Percentiles rank a stretch among this genome's conserved stretches.
These are phyloP conservation scores for Sambucus nigra DNA, from an alignment of 129 eudicot genomes.

Conservation along the genomic window DNA sequence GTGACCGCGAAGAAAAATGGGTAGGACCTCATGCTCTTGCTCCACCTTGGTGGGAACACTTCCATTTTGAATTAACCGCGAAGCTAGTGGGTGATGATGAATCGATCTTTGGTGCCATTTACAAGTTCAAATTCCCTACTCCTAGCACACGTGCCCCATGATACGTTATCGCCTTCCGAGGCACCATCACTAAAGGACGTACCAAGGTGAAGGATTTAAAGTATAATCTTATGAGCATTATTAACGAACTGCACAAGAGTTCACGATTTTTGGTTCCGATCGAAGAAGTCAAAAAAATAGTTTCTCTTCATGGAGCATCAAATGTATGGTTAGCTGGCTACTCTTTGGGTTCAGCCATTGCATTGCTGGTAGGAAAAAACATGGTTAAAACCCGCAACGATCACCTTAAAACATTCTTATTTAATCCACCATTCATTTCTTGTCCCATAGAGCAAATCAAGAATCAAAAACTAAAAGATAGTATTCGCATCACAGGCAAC, in stretches of 20 bases:
- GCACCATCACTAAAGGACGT: conserved; percentile 11
- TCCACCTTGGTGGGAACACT: conserved; percentile 27
- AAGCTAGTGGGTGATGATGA: conserved; percentile 17
- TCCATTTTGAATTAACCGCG: conserved; percentile 10
- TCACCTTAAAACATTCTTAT: conserved; percentile 13
- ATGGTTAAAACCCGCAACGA: conserved; percentile 7
- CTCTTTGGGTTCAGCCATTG: conserved; percentile 26
- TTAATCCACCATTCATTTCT: conserved; percentile 22
- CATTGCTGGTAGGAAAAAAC: conserved; percentile 14
- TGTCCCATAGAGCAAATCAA: conserved; percentile 10
- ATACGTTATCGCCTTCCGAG: conserved; percentile 22
- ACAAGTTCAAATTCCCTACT: no score
- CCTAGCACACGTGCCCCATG: neutral
- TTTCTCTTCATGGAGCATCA: conserved; percentile 13
- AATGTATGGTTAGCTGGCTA: no score
- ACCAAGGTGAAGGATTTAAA: conserved; percentile 9
- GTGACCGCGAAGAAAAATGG: conserved; percentile 14
- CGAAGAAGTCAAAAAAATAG: conserved; percentile 10
- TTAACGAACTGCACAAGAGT: conserved; percentile 4
- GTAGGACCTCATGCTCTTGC: conserved; percentile 11
- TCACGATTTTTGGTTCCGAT: conserved; percentile 11
- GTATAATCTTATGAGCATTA: conserved; percentile 1
- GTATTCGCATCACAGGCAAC: conserved; percentile 8
- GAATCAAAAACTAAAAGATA: conserved; percentile 8
- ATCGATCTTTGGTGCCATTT: conserved; percentile 22